Base-by-base conservation (phyloP, 2,329 filamentous ascomycete genomes). In the Endothia cerciana region DNA sequence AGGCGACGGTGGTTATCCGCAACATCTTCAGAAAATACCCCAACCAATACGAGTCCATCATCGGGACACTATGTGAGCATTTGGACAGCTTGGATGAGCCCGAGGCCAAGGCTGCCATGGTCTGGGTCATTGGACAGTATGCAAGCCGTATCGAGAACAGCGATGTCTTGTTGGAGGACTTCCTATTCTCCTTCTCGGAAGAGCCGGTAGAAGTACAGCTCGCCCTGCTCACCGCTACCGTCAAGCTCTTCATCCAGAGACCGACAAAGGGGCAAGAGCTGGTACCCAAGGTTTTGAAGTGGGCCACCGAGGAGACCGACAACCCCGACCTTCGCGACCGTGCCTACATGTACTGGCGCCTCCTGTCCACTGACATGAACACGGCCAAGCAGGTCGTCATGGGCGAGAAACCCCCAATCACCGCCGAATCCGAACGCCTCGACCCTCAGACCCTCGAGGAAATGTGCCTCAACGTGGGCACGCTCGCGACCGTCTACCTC, bases 1-100 rank as follows among this genome's bases (percentile, higher is more conserved):
- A 99, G 82, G 95, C 95, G 19, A 99, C 95, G 0, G 95, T 99
- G 5, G 95, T 99, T 33, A 99, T 99, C 75, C 91, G 93, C 71
- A 99, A 99, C 77, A 99, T 99, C 74, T 99, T 99, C 85, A 90
- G 95, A 72, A 98, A 98, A 80, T 99, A 99, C 74, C 95, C 95
- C 10, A 97, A 99, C 76, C 93, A 97, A 76, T 99, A 99, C 78
- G 95, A 99, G 78, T 94, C 91, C 68, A 98, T 99, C 77, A 99
- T 99, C 74, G 90, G 92, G 60, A 96, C 94, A 1, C 85, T 99
- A 0, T 98, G 96, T 79, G 93, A 97, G 76, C 94, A 99, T 73
- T 87, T 99, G 30, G 95, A 99, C 78, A 97, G 94, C 4, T 82
- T 99, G 59, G 95, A 99, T 76, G 95, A 99, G 77, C 94, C 95